Percentiles rank a stretch among this genome's conserved stretches.
Conservation (phyloP, 2,329 filamentous ascomycete genomes). For the Cladophialophora yegresii region DNA sequence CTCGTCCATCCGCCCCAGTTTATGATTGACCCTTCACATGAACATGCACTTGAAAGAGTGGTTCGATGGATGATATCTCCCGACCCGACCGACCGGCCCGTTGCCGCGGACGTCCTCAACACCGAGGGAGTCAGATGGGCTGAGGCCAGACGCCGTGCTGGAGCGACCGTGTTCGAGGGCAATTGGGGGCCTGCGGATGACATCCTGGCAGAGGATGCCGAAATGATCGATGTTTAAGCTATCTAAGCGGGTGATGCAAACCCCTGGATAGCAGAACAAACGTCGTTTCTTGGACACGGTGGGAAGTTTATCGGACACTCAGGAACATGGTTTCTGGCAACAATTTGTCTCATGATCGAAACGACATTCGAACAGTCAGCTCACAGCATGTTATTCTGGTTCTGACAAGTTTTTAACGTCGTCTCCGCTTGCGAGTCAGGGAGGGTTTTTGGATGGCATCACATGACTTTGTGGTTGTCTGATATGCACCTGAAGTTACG, state of each 20-base stretch:
- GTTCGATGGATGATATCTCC: slow-evolving; percentile 87
- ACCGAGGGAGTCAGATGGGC: slow-evolving; percentile 80
- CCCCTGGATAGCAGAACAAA: slow-evolving; percentile 24
- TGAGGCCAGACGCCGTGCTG: slow-evolving; percentile 71
- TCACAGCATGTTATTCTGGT: slow-evolving; percentile 9
- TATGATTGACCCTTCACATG: slow-evolving; percentile 76
- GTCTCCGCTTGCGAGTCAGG: slow-evolving; percentile 1
- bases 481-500: slow-evolving; percentile 12
- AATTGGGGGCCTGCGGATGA: slow-evolving; percentile 84
- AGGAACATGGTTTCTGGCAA: slow-evolving; percentile 8
- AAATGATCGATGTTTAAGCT: slow-evolving; percentile 63
- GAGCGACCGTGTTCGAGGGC: slow-evolving; percentile 94
- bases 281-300: background rate
- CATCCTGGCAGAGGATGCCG: slow-evolving; percentile 59
- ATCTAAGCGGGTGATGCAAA: slow-evolving; percentile 23
- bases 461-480: slow-evolving; percentile 15
- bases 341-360: slow-evolving; percentile 5
- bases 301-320: slow-evolving; percentile 3
- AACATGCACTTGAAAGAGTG: slow-evolving; percentile 76
- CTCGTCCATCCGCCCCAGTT: slow-evolving; percentile 74
- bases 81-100: slow-evolving; percentile 71
- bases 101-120: slow-evolving; percentile 70
- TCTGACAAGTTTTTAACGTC: slow-evolving; percentile 3
- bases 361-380: slow-evolving; percentile 4
- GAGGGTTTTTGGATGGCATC: slow-evolving; percentile 5